A percentile compares a stretch with the other conserved stretches of the same genome.
Conservation (phyloP, 1,284 basidiomycete genomes). For the Gymnopus androsaceus region DNA sequence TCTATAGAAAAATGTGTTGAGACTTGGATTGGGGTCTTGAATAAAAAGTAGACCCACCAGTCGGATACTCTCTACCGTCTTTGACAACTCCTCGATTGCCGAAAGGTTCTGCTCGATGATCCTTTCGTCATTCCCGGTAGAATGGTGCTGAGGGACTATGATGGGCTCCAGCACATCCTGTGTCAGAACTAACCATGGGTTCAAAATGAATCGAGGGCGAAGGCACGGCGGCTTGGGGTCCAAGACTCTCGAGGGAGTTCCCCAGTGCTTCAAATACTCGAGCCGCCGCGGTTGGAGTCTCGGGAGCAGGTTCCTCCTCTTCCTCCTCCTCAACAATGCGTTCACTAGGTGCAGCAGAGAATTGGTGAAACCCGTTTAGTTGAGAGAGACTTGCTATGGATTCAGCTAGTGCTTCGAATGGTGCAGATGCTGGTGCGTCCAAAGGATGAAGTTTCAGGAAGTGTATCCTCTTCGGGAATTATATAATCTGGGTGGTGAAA, state of each 20-base stretch:
- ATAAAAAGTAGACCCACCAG: background rate
- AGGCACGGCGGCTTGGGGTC: background rate
- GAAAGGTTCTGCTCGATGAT: conserved; percentile 8
- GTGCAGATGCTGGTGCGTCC: too few relatives aligned
- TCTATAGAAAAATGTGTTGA: background rate
- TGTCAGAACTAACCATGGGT: background rate
- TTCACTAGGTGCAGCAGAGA: too few relatives aligned
- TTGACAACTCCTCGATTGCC: background rate
- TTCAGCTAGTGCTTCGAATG: too few relatives aligned
- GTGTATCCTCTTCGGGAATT: background rate
- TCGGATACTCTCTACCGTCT: background rate
- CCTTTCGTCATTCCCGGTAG: background rate
- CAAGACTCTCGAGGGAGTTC: background rate
- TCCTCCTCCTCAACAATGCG: too few relatives aligned
- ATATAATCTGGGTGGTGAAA: too few relatives aligned
- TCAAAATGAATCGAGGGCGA: background rate
- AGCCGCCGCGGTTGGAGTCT: too few relatives aligned
- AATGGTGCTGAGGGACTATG: background rate
- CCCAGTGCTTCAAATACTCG: background rate
- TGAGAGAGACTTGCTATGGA: too few relatives aligned
- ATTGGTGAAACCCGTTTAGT: too few relatives aligned
- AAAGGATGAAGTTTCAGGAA: background rate
- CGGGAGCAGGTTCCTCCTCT: too few relatives aligned
- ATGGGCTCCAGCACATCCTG: background rate
- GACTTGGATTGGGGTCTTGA: background rate